Conservation (phyloP, 192 early-diverging fungal genomes). For the Globomyces pollinis-pini region DNA sequence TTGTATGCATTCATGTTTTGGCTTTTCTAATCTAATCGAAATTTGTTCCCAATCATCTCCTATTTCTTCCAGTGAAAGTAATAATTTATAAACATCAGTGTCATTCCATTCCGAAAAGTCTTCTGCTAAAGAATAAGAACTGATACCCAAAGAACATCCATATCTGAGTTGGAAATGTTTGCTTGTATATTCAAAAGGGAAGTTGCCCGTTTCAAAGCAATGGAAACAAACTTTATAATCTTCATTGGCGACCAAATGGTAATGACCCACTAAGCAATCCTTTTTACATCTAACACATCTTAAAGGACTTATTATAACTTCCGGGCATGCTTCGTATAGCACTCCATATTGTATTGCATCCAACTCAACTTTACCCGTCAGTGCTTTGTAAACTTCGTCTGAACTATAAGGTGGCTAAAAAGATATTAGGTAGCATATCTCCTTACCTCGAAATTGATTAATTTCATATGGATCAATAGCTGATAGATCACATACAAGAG, state of each 20-base stretch:
- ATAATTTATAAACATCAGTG: not conserved
- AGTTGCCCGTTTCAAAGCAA: constrained; percentile 4
- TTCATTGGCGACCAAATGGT: too few relatives aligned
- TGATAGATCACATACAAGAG: not conserved
- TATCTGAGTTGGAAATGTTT: not conserved
- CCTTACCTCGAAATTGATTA: not conserved
- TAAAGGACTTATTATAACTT: too few relatives aligned
- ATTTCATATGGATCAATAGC: not conserved
- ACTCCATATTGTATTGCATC: too few relatives aligned
- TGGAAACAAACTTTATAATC: not conserved
- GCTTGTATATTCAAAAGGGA: not conserved
- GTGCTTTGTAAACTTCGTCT: too few relatives aligned
- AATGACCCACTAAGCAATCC: too few relatives aligned
- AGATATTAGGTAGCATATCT: too few relatives aligned
- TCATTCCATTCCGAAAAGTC: not conserved
- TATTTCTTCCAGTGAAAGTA: not conserved
- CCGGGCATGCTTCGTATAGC: too few relatives aligned
- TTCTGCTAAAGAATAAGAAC: not conserved
- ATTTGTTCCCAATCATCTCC: not conserved
- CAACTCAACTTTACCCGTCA: too few relatives aligned
- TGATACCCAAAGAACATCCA: not conserved
- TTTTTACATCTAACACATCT: too few relatives aligned
- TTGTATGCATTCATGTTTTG: not conserved
- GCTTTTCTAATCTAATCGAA: not conserved
- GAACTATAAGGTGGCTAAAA: too few relatives aligned